Evolutionary conservation across 805 yeast species (phyloP).

Genomic region (Trichomonascus vanleenenianus): DNA sequence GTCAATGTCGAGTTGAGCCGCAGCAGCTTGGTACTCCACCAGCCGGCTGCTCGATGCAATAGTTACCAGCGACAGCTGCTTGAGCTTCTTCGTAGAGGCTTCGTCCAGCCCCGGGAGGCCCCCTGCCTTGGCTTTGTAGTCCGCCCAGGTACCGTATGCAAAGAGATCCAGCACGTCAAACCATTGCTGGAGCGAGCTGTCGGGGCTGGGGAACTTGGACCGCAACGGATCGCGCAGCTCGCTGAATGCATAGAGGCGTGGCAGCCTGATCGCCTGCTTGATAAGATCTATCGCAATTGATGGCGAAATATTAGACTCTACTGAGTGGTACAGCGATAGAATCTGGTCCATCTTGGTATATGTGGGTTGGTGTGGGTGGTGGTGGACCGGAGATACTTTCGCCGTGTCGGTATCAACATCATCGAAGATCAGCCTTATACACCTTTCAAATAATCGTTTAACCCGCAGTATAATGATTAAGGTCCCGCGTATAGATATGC

Average conservation of each 20-base stretch:
- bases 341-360: constrained; percentile 8
- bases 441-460: too few relatives aligned
- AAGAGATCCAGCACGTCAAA: constrained; percentile 11
- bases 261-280: constrained; percentile 1
- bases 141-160: constrained; percentile 16
- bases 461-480: too few relatives aligned
- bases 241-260: constrained; percentile 5
- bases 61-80: constrained; percentile 18
- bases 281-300: constrained; percentile 3
- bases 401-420: too few relatives aligned
- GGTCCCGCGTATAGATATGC: neutral
- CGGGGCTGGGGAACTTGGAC: neutral
- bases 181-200: constrained; percentile 5
- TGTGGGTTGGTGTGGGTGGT: neutral
- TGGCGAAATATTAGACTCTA: neutral
- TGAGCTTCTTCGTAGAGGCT: constrained; percentile 15
- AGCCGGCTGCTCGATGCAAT: constrained; percentile 10
- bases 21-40: constrained; percentile 12
- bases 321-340: constrained; percentile 1
- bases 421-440: too few relatives aligned
- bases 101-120: constrained; percentile 9
- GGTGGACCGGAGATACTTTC: too few relatives aligned
- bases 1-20: constrained; percentile 10
- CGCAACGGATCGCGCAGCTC: constrained; percentile 4
- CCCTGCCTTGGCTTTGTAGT: constrained; percentile 4